Evolutionary conservation across 2,329 filamentous ascomycete species (phyloP), one percentile per base, ranked within the genome.

Genomic region (Drechslera avenae): DNA sequence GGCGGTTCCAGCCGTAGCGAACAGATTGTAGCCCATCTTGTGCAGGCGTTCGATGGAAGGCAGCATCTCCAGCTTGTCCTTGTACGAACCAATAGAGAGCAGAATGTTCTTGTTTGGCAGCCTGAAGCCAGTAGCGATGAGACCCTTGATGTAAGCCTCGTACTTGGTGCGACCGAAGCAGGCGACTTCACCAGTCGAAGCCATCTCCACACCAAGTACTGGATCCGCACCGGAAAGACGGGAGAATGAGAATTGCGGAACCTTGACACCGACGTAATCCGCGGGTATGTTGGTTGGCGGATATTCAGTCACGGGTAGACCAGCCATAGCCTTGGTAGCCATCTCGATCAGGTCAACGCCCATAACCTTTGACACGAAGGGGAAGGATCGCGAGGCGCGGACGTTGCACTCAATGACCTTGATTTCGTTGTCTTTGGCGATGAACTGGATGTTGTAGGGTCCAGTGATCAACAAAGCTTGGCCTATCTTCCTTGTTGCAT

Each of bases 351-450:
- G 82, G 71, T 99, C 93, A 44, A 97, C 90, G 43, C 92, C 92
- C 90, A 96, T 97, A 62, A 96, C 91, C 81, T 99, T 99, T 59
- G 92, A 97, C 13, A 97, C 92, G 71, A 99, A 99, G 55, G 94
- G 94, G 82, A 97, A 97, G 0, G 93, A 97, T 60, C 94, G 85
- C 37, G 94, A 97, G 13, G 94, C 94, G 57, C 94, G 88, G 54
- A 97, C 94, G 68, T 99, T 99, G 78, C 94, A 97, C 78, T 99
- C 94, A 59, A 99, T 99, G 61, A 99, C 94, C 81, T 97, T 97
- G 81, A 99, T 97, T 62, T 97, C 93, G 73, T 97, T 97, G 74
- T 97, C 92, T 80, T 97, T 97, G 67, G 94, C 94, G 67, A 99
- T 99, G 79, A 99, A 97, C 74, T 99, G 94, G 58, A 99, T 99